Evolutionary conservation across 768 basidiomycete genomes (phyloP), one percentile per base, ranked within the genome.

Genomic region (Kwoniella sp.): DNA sequence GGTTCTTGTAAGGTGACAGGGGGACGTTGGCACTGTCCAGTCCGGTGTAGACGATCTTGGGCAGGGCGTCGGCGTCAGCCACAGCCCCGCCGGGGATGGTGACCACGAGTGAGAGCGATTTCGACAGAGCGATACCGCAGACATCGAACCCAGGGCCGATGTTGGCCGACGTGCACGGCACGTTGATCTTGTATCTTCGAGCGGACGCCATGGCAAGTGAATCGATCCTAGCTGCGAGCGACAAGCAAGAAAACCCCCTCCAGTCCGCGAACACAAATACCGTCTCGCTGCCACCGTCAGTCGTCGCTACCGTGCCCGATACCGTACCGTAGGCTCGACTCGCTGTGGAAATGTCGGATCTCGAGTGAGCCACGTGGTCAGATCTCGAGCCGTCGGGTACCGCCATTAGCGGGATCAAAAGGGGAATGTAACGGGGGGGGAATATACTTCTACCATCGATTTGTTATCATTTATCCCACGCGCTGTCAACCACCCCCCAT

Each of bases 121-220:
- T 82, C 1, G 89, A 89, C 20, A 98, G 83, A 0, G 93, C 92
- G 58, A 99, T 85, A n/a, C 95, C 95, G 60, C 96, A 90, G 58
- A 98, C 95, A 74, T 99, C 95, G 76, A 99, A 99, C 22, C 93
- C 93, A 33, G 93, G 93, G 2, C 93, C 93, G 69, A 99, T 91
- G 78, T 99, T 99, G 60, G 93, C 93, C 58, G 92, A 91, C 2
- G 93, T 96, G n/a, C 90, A 90, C 9, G 93, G 93, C 46, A 98
- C 86, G 58, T 80, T 82, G 74, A 99, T 89, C 31, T 78, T 79
- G 76, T 90, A 75, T 39, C 47, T 49, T 29, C 44, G 49, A 23
- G 54, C 27, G 26, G 33, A 29, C 19, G 28, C 14, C 14, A 12
- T 15, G 34, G 19, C 34, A 36, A 36, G 34, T 32, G 31, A 32